Evolutionary conservation across 176 grass and related monocot genomes (phyloP), one percentile per base, ranked within the genome.

Genomic region (Oryza meyeriana): DNA sequence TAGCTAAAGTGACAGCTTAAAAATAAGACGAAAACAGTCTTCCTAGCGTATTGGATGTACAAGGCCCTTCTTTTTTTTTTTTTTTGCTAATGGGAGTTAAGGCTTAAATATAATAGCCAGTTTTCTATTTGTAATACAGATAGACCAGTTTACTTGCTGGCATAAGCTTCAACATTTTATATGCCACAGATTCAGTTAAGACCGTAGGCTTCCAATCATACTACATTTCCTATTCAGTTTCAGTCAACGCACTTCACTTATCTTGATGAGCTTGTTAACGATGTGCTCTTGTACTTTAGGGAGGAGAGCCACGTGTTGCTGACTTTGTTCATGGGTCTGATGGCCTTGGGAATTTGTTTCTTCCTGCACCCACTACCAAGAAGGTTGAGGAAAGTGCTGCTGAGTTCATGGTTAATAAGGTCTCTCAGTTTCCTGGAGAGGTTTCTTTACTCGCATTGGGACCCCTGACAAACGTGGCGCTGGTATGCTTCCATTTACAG

Each of bases 301-400:
- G 96, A 87, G 93, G 80, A 88, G 39, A 84, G 17, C 90, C 92
- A 33, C 32, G 48, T 79, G 6, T 93, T 82, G 90, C 87, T 42
- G 88, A 98, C 81, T 93, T 93, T 86, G 75, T 93, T 81, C 96
- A 98, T 86, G 96, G 96, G 33, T 95, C 90, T 35, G 96, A 98
- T 86, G 96, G 96, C 22, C 79, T 98, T 55, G 96, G 96, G 25
- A 91, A 98, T 93, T 71, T 95, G 82, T 86, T 79, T 81, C 93
- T 95, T 82, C 90, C 96, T 44, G 84, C 84, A 61, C 95, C 93
- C 61, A 72, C 64, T 34, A 75, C 74, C 61, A 91, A 84, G 79
- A 93, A 93, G 83, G 64, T 86, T 24, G 77, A 91, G 4, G 88
- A 88, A 91, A 90, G 64, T 88, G 96, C 92, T 59, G 83, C 88